These are phyloP conservation scores for Solanum chiquidenum DNA, from an alignment of 257 asterid genomes.

Conservation along the genomic window DNA sequence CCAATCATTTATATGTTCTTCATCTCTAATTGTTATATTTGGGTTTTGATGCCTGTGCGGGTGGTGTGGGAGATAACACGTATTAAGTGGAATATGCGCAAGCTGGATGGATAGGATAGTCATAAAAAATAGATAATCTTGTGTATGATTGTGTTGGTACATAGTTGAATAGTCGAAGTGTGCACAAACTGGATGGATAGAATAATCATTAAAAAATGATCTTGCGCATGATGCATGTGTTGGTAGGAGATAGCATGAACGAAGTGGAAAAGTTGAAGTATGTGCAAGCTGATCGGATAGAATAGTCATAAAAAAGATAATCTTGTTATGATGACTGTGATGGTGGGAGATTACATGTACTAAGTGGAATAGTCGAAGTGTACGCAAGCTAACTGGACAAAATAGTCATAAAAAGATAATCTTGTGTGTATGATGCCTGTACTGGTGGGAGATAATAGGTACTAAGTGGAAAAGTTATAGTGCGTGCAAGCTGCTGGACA, in stretches of 20 bases:
- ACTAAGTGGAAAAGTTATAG: background rate
- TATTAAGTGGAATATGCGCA: background rate
- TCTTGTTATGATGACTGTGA: background rate
- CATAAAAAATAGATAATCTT: background rate
- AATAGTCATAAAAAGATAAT: background rate
- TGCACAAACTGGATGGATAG: too few species aligned
- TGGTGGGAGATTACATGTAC: background rate
- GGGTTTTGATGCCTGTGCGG: background rate
- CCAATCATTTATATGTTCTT: background rate
- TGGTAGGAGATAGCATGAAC: background rate
- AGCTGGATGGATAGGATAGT: background rate
- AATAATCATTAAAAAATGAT: too few species aligned
- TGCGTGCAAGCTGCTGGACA: background rate
- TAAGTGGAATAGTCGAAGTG: background rate
- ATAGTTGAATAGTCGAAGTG: background rate
- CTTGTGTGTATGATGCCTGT: background rate
- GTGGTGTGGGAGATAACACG: background rate
- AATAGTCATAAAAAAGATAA: background rate
- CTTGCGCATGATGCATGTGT: background rate
- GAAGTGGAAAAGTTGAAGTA: background rate
- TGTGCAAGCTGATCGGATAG: background rate
- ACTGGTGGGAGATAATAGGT: background rate
- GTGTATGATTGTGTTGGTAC: background rate
- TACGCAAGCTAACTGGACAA: background rate
- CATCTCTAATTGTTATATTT: background rate